Base-by-base conservation (phyloP, 208 protist species). In the Trypanosoma avium region DNA sequence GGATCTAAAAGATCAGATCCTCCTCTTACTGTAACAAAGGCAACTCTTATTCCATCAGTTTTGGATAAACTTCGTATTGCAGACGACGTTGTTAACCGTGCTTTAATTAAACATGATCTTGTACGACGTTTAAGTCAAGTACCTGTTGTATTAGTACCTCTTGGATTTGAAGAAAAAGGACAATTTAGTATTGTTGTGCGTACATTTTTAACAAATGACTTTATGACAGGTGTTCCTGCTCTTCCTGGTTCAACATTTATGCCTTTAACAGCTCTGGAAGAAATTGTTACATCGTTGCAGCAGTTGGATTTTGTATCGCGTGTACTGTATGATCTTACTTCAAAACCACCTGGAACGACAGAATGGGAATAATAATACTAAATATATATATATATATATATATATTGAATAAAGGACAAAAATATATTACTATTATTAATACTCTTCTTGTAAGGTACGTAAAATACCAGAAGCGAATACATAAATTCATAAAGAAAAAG, bases 331-430 rank as follows among this genome's bases (percentile, higher is more conserved):
- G 98, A 99, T 70, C 54, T 98, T 27, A 99, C 97, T 12, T 70
- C 88, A 35, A 99, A 99, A 73, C 98, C 98, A 13, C 98, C 98
- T 0, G 97, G 94, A 56, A 99, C 98, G n/a, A 99, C 96, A n/a
- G 97, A 99, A 71, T 99, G 93, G 90, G 95, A 98, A 70, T 99
- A 82, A 92, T 22, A 12, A 38, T 38, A 47, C 10, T 30, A 6
- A 30, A 26, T 48, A 4, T 54, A 54, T n/a, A 54, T 54, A 33
- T 33, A 54, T 54, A 24, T 24, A 48, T 48, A 26, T 56, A 21
- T 38, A 21, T 13, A 19, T 10, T 56, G 50, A n/a, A 26, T 33
- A 27, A 26, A 13, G 49, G 57, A 26, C 6, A 26, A 21, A 27
- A 9, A 26, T 19, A 24, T 42, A 22, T 30, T 49, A 19, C 2